Conservation (phyloP, 163 green algal genomes). For the Trebouxia gelatinosa region DNA sequence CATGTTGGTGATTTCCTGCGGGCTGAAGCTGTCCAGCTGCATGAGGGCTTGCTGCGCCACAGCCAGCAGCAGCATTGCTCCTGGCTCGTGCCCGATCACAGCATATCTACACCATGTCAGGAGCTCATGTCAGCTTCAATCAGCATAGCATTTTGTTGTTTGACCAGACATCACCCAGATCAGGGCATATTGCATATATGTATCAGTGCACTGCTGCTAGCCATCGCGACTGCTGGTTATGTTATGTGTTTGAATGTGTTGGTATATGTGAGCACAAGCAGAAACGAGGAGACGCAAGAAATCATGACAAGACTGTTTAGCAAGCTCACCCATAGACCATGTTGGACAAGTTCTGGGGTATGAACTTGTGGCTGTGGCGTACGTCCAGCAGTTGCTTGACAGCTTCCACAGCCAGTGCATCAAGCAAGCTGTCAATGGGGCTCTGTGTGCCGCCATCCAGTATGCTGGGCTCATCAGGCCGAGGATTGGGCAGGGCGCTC, state of each 20-base stretch:
- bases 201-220: too few relatives aligned
- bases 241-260: too few relatives aligned
- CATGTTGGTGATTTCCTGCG: constrained; percentile 33
- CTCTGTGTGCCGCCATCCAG: background rate
- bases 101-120: too few relatives aligned
- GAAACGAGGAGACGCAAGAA: too few relatives aligned
- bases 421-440: constrained; percentile 5
- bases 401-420: constrained; percentile 28
- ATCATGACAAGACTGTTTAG: too few relatives aligned
- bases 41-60: constrained; percentile 21
- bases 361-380: constrained; percentile 26
- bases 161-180: too few relatives aligned
- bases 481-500: background rate
- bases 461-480: background rate
- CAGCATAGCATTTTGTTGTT: too few relatives aligned
- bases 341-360: constrained; percentile 36
- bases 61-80: constrained; percentile 29
- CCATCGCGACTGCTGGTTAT: too few relatives aligned
- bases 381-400: constrained; percentile 32
- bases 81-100: constrained; percentile 19
- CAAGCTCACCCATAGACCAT: constrained; percentile 32
- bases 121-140: too few relatives aligned
- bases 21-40: constrained; percentile 24
- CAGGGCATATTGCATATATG: too few relatives aligned
- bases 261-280: too few relatives aligned